Evolutionary conservation across 2,329 filamentous ascomycete genomes (phyloP).

Genomic region (Blastomyces parvus): DNA sequence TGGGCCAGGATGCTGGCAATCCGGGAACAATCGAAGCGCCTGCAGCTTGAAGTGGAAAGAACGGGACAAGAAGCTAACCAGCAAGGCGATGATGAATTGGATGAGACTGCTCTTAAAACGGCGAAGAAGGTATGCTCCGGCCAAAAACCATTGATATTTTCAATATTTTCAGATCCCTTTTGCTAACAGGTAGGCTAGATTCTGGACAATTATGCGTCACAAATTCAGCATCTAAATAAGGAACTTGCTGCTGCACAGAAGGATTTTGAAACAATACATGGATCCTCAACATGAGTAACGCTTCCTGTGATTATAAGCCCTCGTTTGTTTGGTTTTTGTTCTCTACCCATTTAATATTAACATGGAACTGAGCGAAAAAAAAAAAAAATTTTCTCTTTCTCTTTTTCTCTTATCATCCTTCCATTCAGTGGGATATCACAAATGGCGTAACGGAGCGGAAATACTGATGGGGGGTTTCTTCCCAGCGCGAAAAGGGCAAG

Average conservation of each 20-base stretch:
- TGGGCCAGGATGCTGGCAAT: constrained; percentile 58
- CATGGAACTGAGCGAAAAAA: background rate
- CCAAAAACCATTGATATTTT: background rate
- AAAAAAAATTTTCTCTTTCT: background rate
- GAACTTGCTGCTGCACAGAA: constrained; percentile 50
- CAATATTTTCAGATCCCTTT: background rate
- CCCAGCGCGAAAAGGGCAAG: constrained; percentile 4
- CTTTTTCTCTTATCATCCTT: background rate
- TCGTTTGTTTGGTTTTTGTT: constrained; percentile 3
- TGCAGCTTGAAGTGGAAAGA: constrained; percentile 52
- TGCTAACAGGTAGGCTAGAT: constrained; percentile 29
- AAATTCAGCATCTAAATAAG: constrained; percentile 50
- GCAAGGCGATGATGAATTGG: constrained; percentile 40
- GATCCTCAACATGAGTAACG: constrained; percentile 19
- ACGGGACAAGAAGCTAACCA: constrained; percentile 35
- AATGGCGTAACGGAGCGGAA: background rate
- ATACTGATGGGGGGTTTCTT: background rate
- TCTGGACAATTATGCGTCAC: constrained; percentile 42
- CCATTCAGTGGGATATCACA: background rate
- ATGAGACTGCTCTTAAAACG: constrained; percentile 50
- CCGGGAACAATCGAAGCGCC: constrained; percentile 47
- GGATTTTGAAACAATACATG: constrained; percentile 50
- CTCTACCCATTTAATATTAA: constrained; percentile 2
- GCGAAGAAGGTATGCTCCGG: constrained; percentile 47
- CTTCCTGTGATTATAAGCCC: constrained; percentile 14